Conservation (phyloP, 2,329 filamentous ascomycete genomes). For the Penicillium nordicum region DNA sequence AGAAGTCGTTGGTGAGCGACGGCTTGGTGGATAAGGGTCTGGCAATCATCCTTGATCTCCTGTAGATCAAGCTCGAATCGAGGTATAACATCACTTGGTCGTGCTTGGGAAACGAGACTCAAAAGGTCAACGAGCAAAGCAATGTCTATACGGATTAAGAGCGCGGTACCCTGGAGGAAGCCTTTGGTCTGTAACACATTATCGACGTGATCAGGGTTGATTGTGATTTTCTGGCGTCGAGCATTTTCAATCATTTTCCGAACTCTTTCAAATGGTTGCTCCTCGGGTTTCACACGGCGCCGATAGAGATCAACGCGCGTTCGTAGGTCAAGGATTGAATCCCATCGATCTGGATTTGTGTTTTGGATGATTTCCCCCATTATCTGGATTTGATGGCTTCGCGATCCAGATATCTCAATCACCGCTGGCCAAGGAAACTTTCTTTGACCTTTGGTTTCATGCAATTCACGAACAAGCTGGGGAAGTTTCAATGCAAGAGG, state of each 20-base stretch:
- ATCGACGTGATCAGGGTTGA: conserved; percentile 24
- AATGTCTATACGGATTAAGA: conserved; percentile 52
- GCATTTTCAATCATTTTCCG: conserved; percentile 35
- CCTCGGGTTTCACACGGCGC: conserved; percentile 31
- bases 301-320: conserved; percentile 30
- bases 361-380: conserved; percentile 21
- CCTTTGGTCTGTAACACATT: conserved; percentile 38
- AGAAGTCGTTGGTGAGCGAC: conserved; percentile 33
- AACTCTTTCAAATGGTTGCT: conserved; percentile 41
- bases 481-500: conserved; percentile 39
- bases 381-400: conserved; percentile 24
- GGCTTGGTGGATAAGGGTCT: conserved; percentile 42
- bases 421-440: neutral
- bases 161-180: conserved; percentile 42
- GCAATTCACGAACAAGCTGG: conserved; percentile 24
- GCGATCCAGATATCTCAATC: conserved; percentile 12
- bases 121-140: conserved; percentile 46
- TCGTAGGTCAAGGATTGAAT: conserved; percentile 27
- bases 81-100: neutral
- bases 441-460: conserved; percentile 2
- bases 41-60: conserved; percentile 40
- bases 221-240: conserved; percentile 23
- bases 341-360: conserved; percentile 24
- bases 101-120: conserved; percentile 21
- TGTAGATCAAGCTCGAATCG: conserved; percentile 27